Conservation (phyloP, 1,284 basidiomycete species). For the Ustilago tritici region DNA sequence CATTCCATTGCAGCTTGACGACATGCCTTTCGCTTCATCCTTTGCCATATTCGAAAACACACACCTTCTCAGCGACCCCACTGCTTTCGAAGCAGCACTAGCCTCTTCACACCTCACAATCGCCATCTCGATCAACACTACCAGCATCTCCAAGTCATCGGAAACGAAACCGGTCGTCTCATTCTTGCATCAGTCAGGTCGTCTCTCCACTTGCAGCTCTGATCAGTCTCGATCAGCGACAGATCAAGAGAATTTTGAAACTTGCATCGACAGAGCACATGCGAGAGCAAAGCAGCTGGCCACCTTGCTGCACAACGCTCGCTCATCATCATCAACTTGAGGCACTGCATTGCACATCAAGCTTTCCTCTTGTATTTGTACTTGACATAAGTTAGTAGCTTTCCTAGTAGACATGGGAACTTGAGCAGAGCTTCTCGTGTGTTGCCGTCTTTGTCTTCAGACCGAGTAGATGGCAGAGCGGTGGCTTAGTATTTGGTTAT, state of each 20-base stretch:
- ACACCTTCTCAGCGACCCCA: constrained; percentile 83
- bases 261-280: constrained; percentile 36
- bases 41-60: constrained; percentile 84
- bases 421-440: not conserved
- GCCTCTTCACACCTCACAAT: constrained; percentile 69
- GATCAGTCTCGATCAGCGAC: constrained; percentile 3
- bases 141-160: constrained; percentile 14
- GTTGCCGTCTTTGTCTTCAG: not conserved
- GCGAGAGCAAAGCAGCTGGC: constrained; percentile 26
- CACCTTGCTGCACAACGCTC: constrained; percentile 23
- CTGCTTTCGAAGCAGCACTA: constrained; percentile 88
- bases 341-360: not conserved
- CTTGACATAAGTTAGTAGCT: constrained; percentile 16
- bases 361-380: constrained; percentile 32
- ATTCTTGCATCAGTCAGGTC: constrained; percentile 41
- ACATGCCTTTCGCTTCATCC: constrained; percentile 76
- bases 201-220: constrained; percentile 20
- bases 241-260: constrained; percentile 39
- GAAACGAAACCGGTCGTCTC: constrained; percentile 19
- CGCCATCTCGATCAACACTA: constrained; percentile 33
- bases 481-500: not conserved
- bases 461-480: not conserved
- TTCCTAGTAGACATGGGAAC: constrained; percentile 10
- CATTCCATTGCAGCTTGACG: constrained; percentile 73
- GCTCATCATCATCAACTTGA: constrained; percentile 4